Evolutionary conservation across 371 early-diverging fungal species (phyloP).

Genomic region (Furculomyces boomerangus): DNA sequence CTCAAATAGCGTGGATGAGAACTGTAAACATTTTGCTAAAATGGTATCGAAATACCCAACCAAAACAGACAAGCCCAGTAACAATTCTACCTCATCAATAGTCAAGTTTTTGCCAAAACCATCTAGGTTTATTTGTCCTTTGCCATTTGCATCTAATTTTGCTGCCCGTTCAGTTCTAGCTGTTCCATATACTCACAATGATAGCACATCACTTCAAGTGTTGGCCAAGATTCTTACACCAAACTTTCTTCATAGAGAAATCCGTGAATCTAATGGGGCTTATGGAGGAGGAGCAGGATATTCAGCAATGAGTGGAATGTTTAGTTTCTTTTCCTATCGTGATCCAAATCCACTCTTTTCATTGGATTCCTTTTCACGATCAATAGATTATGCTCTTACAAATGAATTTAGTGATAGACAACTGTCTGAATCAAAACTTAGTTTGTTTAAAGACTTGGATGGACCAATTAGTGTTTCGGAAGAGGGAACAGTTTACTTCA

Average conservation of each 20-base stretch:
- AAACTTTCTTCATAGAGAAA: slow-evolving; percentile 76
- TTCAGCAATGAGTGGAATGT: slow-evolving; percentile 50
- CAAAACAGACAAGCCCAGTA: neutral
- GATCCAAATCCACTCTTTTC: slow-evolving; percentile 72
- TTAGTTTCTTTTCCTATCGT: slow-evolving; percentile 83
- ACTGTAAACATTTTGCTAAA: slow-evolving; percentile 7
- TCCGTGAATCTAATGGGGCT: slow-evolving; percentile 92
- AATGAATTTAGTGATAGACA: slow-evolving; percentile 30
- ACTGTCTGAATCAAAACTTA: slow-evolving; percentile 81
- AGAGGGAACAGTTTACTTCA: slow-evolving; percentile 67
- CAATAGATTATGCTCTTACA: slow-evolving; percentile 41
- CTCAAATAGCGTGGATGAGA: slow-evolving; percentile 33
- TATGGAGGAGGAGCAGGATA: slow-evolving; percentile 82
- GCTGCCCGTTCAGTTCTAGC: slow-evolving; percentile 49
- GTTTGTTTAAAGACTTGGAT: slow-evolving; percentile 69
- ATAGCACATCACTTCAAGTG: slow-evolving; percentile 58
- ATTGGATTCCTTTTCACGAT: slow-evolving; percentile 40
- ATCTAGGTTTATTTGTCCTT: slow-evolving; percentile 27
- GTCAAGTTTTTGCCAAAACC: neutral
- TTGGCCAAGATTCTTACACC: slow-evolving; percentile 65
- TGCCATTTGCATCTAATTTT: slow-evolving; percentile 78
- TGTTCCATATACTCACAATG: slow-evolving; percentile 68
- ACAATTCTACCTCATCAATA: neutral
- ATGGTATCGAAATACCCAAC: neutral
- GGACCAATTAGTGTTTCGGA: slow-evolving; percentile 63